Percentiles rank a stretch among this genome's conserved stretches.
phyloP scores from a whole-genome alignment of 495 filamentous ascomycete genomes.

The Sphaerosporella brunnea region DNA sequence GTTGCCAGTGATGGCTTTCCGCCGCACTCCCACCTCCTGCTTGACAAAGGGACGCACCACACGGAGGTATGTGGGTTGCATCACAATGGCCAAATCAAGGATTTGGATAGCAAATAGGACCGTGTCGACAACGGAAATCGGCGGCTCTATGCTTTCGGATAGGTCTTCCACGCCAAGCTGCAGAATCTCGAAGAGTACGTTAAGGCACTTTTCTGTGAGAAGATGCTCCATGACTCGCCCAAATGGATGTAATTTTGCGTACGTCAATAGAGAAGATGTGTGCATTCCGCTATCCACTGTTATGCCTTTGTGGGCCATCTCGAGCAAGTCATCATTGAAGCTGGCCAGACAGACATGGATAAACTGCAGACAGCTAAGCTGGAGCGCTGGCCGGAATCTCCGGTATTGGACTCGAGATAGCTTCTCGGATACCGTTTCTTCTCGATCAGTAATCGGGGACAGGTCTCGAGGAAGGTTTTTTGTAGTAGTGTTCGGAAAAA shows the following conservation, averaged over 20 bases:
- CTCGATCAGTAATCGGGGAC: conserved; percentile 12
- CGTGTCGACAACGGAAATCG: conserved; percentile 50
- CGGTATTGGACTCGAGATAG: conserved; percentile 21
- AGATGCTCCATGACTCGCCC: conserved; percentile 90
- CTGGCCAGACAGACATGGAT: conserved; percentile 51
- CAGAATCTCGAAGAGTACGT: conserved; percentile 54
- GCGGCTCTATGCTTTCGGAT: conserved; percentile 32
- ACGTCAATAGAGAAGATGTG: conserved; percentile 50
- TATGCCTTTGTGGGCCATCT: conserved; percentile 57
- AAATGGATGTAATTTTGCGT: conserved; percentile 77
- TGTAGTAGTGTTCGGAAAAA: conserved; percentile 21
- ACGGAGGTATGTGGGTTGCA: conserved; percentile 82
- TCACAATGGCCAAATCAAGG: conserved; percentile 57
- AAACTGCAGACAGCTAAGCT: conserved; percentile 62
- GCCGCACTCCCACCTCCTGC: conserved; percentile 31
- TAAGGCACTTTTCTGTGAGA: conserved; percentile 78
- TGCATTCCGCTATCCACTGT: conserved; percentile 54
- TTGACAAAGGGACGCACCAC: conserved; percentile 64
- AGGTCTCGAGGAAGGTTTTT: conserved; percentile 23
- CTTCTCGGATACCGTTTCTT: conserved; percentile 20
- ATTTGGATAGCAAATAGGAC: conserved; percentile 60
- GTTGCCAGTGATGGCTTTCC: conserved; percentile 15
- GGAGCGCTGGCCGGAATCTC: conserved; percentile 32
- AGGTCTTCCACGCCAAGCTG: conserved; percentile 54
- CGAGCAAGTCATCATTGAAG: conserved; percentile 85